Conservation (phyloP, 805 yeast species). For the Yarrowia sp. region DNA sequence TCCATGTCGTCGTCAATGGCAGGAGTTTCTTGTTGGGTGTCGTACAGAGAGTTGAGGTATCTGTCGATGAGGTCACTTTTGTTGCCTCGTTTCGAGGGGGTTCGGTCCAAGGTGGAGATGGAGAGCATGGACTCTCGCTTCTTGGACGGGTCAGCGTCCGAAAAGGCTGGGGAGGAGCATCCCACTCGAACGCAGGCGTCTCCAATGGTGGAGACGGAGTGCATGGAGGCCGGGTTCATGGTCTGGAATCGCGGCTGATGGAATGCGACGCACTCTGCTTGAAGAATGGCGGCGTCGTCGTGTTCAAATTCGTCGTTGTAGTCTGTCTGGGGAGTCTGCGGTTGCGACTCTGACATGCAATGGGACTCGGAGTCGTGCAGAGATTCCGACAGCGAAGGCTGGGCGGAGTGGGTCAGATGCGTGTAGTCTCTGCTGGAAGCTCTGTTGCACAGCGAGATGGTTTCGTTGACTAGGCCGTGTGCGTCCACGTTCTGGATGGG, state of each 20-base stretch:
- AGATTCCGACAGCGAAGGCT: slow-evolving; percentile 5
- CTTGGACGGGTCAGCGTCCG: slow-evolving; percentile 12
- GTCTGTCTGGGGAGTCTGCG: slow-evolving; percentile 20
- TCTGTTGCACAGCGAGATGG: slow-evolving; percentile 1
- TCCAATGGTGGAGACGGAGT: slow-evolving; percentile 3
- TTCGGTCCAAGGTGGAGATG: slow-evolving; percentile 2
- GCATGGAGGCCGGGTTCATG: slow-evolving; percentile 13
- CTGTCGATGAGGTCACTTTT: slow-evolving; percentile 8
- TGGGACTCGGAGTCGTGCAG: slow-evolving; percentile 19
- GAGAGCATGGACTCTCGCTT: slow-evolving; percentile 16
- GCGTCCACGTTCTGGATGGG: slow-evolving; percentile 21
- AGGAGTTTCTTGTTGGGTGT: background rate
- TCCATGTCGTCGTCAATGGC: slow-evolving; percentile 1
- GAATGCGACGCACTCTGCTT: slow-evolving; percentile 18
- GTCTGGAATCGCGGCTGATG: slow-evolving; percentile 1
- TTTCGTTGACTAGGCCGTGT: background rate
- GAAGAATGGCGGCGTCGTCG: background rate
- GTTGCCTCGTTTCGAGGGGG: slow-evolving; percentile 8
- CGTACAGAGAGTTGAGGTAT: slow-evolving; percentile 19
- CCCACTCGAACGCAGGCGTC: slow-evolving; percentile 20
- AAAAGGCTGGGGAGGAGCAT: slow-evolving; percentile 5
- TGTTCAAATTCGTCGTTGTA: slow-evolving; percentile 5
- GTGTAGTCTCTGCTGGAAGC: slow-evolving; percentile 11
- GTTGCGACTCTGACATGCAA: slow-evolving; percentile 15
- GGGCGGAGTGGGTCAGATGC: background rate